Evolutionary conservation across 2,329 filamentous ascomycete species (phyloP).

Genomic region (Periconia sp.): DNA sequence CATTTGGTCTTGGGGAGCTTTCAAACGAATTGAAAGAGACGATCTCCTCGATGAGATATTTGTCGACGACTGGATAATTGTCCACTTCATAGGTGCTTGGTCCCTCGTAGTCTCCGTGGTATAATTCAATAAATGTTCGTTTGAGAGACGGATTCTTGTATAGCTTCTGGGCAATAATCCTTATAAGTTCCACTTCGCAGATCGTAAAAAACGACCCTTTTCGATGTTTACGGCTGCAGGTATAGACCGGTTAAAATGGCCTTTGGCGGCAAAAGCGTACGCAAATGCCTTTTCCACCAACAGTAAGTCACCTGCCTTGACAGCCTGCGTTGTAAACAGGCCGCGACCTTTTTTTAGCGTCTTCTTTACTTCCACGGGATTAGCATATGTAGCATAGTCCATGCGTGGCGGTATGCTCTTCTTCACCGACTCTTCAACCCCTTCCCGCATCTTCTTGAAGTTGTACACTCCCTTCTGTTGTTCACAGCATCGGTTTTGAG

Average conservation of each 20-base stretch:
- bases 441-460: slow-evolving; percentile 30
- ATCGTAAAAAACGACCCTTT: slow-evolving; percentile 38
- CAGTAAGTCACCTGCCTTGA: slow-evolving; percentile 34
- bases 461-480: slow-evolving; percentile 42
- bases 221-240: slow-evolving; percentile 37
- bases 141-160: slow-evolving; percentile 43
- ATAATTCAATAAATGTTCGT: slow-evolving; percentile 35
- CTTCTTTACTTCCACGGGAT: slow-evolving; percentile 44
- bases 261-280: slow-evolving; percentile 38
- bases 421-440: slow-evolving; percentile 34
- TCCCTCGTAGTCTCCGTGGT: slow-evolving; percentile 44
- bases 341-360: slow-evolving; percentile 49
- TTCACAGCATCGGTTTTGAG: slow-evolving; percentile 33
- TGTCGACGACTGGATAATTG: slow-evolving; percentile 48
- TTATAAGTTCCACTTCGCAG: slow-evolving; percentile 47
- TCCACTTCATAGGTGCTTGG: slow-evolving; percentile 34
- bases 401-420: slow-evolving; percentile 43
- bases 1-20: slow-evolving; percentile 21
- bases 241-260: slow-evolving; percentile 26
- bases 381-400: slow-evolving; percentile 52
- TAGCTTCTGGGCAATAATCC: slow-evolving; percentile 50
- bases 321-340: slow-evolving; percentile 51
- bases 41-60: slow-evolving; percentile 51
- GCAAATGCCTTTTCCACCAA: slow-evolving; percentile 58
- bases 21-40: slow-evolving; percentile 50